Conservation (phyloP, 192 early-diverging fungal genomes). For the Irineochytrium annulatum region DNA sequence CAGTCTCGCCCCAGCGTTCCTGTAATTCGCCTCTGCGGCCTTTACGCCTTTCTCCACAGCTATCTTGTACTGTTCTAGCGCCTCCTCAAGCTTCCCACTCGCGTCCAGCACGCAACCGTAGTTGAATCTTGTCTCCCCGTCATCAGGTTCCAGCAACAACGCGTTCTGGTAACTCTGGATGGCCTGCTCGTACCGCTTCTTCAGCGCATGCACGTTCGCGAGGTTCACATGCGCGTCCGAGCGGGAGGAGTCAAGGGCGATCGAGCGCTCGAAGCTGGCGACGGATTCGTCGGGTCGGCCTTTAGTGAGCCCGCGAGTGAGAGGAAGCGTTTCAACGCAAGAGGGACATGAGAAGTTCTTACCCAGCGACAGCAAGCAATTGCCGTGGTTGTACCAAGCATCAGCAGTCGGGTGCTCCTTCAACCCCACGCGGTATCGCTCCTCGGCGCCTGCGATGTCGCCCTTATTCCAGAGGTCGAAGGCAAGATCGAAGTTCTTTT, state of each 20-base stretch:
- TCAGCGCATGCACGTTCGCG: conserved; percentile 53
- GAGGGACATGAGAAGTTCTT: conserved; percentile 2
- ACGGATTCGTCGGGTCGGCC: conserved; percentile 55
- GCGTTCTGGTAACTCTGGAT: conserved; percentile 56
- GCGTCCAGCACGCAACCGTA: conserved; percentile 64
- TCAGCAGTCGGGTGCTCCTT: conserved; percentile 24
- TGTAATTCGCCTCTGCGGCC: conserved; percentile 48
- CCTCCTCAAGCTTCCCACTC: conserved; percentile 46
- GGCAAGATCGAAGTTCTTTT: too few relatives aligned
- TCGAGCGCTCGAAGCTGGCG: conserved; percentile 52
- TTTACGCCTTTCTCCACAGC: conserved; percentile 49
- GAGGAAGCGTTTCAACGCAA: conserved; percentile 3
- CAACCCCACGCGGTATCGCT: too few relatives aligned
- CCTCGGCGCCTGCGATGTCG: neutral
- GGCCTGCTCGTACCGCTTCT: conserved; percentile 44
- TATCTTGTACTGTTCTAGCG: conserved; percentile 51
- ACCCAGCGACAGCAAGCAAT: conserved; percentile 32
- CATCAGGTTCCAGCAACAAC: conserved; percentile 52
- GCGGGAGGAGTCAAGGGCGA: conserved; percentile 47
- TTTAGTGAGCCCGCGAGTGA: neutral
- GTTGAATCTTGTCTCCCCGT: conserved; percentile 56
- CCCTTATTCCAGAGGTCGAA: too few relatives aligned
- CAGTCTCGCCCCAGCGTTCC: conserved; percentile 44
- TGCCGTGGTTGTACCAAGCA: conserved; percentile 44
- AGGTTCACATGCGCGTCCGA: conserved; percentile 70